A percentile compares a stretch with the other conserved stretches of the same genome.
Conservation (phyloP, 768 basidiomycete genomes). For the Kondoa malvinella region DNA sequence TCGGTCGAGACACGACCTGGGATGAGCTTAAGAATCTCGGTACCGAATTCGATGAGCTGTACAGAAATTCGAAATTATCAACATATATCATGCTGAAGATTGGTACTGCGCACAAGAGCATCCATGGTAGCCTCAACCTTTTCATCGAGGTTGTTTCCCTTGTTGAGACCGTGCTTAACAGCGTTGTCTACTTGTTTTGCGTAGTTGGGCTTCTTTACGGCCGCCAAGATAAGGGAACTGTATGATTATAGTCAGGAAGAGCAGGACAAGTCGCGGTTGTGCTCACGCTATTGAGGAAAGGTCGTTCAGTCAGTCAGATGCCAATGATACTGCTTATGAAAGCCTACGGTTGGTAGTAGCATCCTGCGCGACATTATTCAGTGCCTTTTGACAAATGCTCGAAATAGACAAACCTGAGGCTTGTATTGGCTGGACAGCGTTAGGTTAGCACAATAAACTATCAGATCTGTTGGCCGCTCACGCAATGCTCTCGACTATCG, state of each 20-base stretch:
- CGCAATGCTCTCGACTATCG: neutral
- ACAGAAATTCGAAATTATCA: constrained; percentile 5
- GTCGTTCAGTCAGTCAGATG: neutral
- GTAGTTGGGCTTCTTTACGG: constrained; percentile 78
- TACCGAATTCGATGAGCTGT: constrained; percentile 93
- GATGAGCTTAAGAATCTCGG: constrained; percentile 82
- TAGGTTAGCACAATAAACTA: neutral
- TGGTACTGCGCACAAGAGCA: constrained; percentile 50
- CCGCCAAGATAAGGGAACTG: constrained; percentile 66
- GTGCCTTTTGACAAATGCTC: too few relatives aligned
- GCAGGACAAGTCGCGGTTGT: constrained; percentile 51
- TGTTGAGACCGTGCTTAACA: constrained; percentile 54
- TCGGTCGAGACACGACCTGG: constrained; percentile 98
- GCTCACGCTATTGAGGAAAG: constrained; percentile 72
- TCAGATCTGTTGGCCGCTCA: neutral
- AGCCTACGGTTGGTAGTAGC: neutral
- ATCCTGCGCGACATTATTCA: too few relatives aligned
- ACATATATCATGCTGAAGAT: neutral
- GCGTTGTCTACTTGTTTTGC: constrained; percentile 60
- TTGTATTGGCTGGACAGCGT: constrained; percentile 40
- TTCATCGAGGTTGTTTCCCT: constrained; percentile 52
- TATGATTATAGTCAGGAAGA: constrained; percentile 41
- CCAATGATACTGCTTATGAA: too few relatives aligned
- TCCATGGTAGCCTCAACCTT: constrained; percentile 70
- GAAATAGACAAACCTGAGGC: too few relatives aligned